Base-by-base conservation (phyloP, 2,329 filamentous ascomycete species). In the Dothiorella sarmentorum region DNA sequence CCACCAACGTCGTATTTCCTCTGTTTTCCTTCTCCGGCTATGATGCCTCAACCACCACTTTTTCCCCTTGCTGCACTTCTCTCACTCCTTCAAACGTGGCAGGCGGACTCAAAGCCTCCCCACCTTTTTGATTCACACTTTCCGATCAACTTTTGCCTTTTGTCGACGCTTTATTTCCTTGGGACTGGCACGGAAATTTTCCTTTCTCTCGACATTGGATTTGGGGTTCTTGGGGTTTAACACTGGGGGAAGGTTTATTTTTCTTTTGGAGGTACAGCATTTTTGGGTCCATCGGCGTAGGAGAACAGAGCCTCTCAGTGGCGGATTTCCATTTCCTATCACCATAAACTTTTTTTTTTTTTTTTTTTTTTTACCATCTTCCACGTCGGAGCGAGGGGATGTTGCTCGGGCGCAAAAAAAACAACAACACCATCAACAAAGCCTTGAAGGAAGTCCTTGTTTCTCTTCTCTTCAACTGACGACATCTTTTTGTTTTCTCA, bases 231-330 rank as follows among this genome's bases (percentile, higher is more conserved):
- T n/a, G 49, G 49, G 17, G 37, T 29, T 53, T 18, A 35, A 20
- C 20, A 17, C 20, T 40, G 33, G 49, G 35, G 35, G 49, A 29
- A 10, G 26, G 26, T 15, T 38, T 29, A 53, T 37, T n/a, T n/a
- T n/a, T n/a, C n/a, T n/a, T n/a, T n/a, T n/a, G n/a, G n/a, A n/a
- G n/a, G 17, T 17, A 17, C 40, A 51, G 13, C 17, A 37, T 52
- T 26, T 17, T 26, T 38, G 33, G 45, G 27, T 40, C n/a, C n/a
- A 53, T 29, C 10, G 49, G 49, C 49, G 49, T 53, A 53, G 35
- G 49, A 53, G 49, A 42, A 53, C 49, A 40, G 17, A 33, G 49
- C n/a, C 49, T 40, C 24, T 38, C 49, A 40, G 49, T 53, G 49
- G 40, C 35, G 49, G 49, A n/a, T n/a, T n/a, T n/a, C n/a, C n/a